Base-by-base conservation (phyloP, 2,329 filamentous ascomycete species). In the Metarhizium sp. region DNA sequence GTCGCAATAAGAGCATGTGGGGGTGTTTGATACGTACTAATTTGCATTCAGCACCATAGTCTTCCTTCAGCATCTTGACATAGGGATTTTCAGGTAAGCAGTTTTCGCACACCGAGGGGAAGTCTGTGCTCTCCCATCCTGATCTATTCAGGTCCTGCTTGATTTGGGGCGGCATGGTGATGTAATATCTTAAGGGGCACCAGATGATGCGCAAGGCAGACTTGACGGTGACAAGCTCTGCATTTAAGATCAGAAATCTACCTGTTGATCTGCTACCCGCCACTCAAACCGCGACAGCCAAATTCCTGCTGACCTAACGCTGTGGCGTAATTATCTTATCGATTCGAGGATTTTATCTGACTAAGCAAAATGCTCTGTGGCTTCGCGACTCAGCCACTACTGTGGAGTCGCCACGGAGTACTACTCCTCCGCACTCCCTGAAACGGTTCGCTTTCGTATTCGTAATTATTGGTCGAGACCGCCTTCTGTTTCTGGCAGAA, bases 61-160 rank as follows among this genome's bases (percentile, higher is more conserved):
- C 92, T 68, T 97, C 91, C 73, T 99, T 99, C 58, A 99, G 79
- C 92, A 99, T 97, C 73, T 97, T 94, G 47, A 99, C 94, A 67
- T 95, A 99, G 2, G 92, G 92, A 65, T 97, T 97, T 59, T 96
- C 92, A 16, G 92, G 92, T 2, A 99, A 81, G 70, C 94, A 99
- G 67, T 86, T 91, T 73, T 99, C 94, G 76, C 84, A 94, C 38
- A 94, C 87, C 2, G 88, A 92, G 8, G 90, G 90, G 66, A 94
- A 91, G 71, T 94, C 90, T 51, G 90, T 94, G 36, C 90, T 88
- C 73, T 99, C 94, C 91, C 92, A 96, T 57, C 94, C 94, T 18
- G 91, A 94, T 54, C 94, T 84, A 74, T 97, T 96, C 50, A 96
- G 80, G 69, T 96, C 92, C 69, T 95, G 88, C 72, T 97, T 96